phyloP scores from a whole-genome alignment of 2,329 filamentous ascomycete species.

The Aspergillus sp. region DNA sequence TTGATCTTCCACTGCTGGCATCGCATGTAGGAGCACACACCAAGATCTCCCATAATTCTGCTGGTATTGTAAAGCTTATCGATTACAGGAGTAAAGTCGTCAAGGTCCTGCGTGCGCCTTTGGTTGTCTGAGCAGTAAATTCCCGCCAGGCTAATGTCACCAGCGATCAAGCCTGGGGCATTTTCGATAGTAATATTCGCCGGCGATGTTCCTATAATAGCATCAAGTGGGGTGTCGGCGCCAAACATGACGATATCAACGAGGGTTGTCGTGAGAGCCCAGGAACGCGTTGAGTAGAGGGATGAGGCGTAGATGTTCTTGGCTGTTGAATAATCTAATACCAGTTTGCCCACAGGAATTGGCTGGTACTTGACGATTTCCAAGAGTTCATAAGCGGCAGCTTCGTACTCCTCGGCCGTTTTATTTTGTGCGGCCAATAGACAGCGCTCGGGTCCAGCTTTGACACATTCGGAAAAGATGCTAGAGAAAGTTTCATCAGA shows the following conservation, averaged over 20 bases:
- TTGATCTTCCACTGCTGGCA: slow-evolving; percentile 15
- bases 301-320: background rate
- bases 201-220: background rate
- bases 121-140: slow-evolving; percentile 9
- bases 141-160: background rate
- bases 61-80: background rate
- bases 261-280: background rate
- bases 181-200: background rate
- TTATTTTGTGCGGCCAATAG: background rate
- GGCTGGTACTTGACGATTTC: slow-evolving; percentile 9
- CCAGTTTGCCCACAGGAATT: background rate
- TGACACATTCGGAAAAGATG: slow-evolving; percentile 8
- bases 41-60: slow-evolving; percentile 3
- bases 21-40: background rate
- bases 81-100: background rate
- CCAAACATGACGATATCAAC: background rate
- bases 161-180: background rate
- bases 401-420: slow-evolving; percentile 8
- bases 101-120: background rate
- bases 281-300: slow-evolving; percentile 3
- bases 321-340: slow-evolving; percentile 6
- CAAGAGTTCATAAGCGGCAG: slow-evolving; percentile 7
- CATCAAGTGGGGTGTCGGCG: background rate
- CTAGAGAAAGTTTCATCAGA: slow-evolving; percentile 6
- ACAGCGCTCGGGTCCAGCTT: slow-evolving; percentile 9